These are phyloP conservation scores for Fraxinus quadrangulata DNA, from an alignment of 257 asterid species.

Conservation along the genomic window DNA sequence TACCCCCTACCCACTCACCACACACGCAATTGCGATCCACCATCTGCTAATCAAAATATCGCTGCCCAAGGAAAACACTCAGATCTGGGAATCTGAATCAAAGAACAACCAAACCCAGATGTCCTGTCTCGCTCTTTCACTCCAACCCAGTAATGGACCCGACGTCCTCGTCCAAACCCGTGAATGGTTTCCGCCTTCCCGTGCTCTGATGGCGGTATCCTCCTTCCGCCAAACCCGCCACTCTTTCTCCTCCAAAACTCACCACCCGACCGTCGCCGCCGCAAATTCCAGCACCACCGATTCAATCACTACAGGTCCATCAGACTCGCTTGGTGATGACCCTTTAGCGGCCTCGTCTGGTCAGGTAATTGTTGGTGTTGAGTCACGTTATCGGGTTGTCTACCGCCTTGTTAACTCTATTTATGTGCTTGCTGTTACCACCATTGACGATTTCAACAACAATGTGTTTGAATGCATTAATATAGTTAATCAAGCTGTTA, in stretches of 20 bases:
- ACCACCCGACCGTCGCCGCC: slow-evolving; percentile 24
- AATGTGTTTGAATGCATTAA: slow-evolving; percentile 87
- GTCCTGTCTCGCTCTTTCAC: slow-evolving; percentile 91
- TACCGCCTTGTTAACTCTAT: slow-evolving; percentile 89
- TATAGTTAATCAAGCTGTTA: slow-evolving; percentile 87
- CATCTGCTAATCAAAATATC: neutral
- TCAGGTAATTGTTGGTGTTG: slow-evolving; percentile 90
- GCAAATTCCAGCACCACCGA: slow-evolving; percentile 33
- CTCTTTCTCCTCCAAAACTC: slow-evolving; percentile 64
- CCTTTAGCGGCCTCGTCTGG: slow-evolving; percentile 94
- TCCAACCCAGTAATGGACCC: slow-evolving; percentile 88
- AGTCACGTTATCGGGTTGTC: slow-evolving; percentile 80
- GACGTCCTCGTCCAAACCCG: slow-evolving; percentile 93
- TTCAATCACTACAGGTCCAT: slow-evolving; percentile 32
- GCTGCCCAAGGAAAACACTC: neutral
- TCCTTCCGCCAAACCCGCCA: slow-evolving; percentile 80
- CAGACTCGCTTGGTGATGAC: slow-evolving; percentile 82
- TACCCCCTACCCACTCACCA: neutral
- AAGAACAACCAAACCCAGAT: slow-evolving; percentile 25
- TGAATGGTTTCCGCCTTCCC: slow-evolving; percentile 95
- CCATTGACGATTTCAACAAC: slow-evolving; percentile 70
- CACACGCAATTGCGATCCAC: neutral
- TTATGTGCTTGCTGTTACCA: slow-evolving; percentile 78
- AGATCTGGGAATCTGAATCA: slow-evolving; percentile 14
- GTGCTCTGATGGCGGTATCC: slow-evolving; percentile 89